Evolutionary conservation across 768 basidiomycete genomes (phyloP).

Genomic region (Russula virescens): DNA sequence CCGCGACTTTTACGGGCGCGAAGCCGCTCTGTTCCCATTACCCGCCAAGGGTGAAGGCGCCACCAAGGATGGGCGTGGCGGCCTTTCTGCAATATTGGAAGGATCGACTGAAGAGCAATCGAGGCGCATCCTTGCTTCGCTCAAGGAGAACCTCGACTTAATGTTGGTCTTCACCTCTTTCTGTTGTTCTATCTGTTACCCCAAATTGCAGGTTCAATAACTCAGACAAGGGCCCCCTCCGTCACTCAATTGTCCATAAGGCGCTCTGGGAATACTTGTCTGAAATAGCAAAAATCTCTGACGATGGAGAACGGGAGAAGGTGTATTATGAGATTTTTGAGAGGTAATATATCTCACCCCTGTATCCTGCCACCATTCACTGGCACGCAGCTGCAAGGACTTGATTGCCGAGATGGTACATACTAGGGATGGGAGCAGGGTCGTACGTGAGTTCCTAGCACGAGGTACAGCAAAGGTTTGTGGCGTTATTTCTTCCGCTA

Average conservation of each 20-base stretch:
- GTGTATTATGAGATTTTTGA: conserved; percentile 77
- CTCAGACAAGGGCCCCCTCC: conserved; percentile 82
- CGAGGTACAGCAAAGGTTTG: conserved; percentile 75
- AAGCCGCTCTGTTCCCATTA: conserved; percentile 61
- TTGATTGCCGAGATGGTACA: conserved; percentile 89
- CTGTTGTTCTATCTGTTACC: neutral
- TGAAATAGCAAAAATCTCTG: conserved; percentile 50
- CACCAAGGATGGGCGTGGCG: conserved; percentile 58
- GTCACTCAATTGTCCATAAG: conserved; percentile 83
- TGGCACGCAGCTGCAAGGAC: conserved; percentile 61
- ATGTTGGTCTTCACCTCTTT: conserved; percentile 48
- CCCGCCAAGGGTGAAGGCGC: conserved; percentile 48
- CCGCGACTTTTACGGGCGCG: conserved; percentile 88
- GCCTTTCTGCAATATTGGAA: conserved; percentile 62
- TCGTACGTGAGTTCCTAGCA: conserved; percentile 80
- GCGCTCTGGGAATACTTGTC: conserved; percentile 81
- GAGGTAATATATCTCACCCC: conserved; percentile 38
- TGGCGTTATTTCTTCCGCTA: neutral
- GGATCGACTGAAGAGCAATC: conserved; percentile 56
- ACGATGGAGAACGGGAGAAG: conserved; percentile 67
- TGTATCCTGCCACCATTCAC: neutral
- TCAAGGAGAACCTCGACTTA: conserved; percentile 68
- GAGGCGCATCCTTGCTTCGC: conserved; percentile 57
- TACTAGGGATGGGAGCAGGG: conserved; percentile 85
- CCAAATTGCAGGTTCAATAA: conserved; percentile 70